Evolutionary conservation across 352 stramenopile species (phyloP).

Genomic region (Phytopythium montanum): DNA sequence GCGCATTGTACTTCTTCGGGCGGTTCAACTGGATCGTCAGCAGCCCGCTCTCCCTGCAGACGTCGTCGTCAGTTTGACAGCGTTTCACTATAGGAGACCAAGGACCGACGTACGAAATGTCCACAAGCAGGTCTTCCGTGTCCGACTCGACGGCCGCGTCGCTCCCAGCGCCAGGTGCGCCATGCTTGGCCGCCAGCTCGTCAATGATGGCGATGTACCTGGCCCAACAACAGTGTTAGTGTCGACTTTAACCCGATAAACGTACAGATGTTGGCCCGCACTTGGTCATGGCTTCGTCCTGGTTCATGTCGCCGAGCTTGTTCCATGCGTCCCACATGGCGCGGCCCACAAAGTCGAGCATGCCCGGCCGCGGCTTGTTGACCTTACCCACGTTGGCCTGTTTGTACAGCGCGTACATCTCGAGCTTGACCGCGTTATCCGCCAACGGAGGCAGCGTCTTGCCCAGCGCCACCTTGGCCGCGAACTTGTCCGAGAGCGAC

Average conservation of each 20-base stretch:
- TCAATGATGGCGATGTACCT: constrained; percentile 77
- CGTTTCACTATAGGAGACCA: too few relatives aligned
- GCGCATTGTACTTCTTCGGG: constrained; percentile 82
- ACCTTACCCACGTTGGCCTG: constrained; percentile 63
- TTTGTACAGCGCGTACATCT: constrained; percentile 87
- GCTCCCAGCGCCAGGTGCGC: constrained; percentile 13
- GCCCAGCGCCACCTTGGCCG: constrained; percentile 56
- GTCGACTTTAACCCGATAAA: background rate
- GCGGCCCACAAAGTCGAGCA: constrained; percentile 80
- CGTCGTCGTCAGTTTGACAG: background rate
- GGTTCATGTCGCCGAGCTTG: constrained; percentile 56
- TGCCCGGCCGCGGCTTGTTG: constrained; percentile 57
- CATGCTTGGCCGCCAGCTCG: constrained; percentile 44
- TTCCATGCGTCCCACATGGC: constrained; percentile 84
- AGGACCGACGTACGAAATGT: constrained; percentile 34
- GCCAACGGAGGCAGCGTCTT: constrained; percentile 66
- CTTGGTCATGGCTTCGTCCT: constrained; percentile 63
- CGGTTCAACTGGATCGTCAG: constrained; percentile 80
- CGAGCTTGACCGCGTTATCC: constrained; percentile 73
- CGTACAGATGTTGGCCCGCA: constrained; percentile 6
- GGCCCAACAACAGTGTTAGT: background rate
- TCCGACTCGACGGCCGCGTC: constrained; percentile 11
- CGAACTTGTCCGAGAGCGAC: constrained; percentile 42
- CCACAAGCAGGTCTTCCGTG: constrained; percentile 51
- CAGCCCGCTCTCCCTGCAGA: constrained; percentile 48